These are phyloP conservation scores for Cercospora zeae-maydis DNA, from an alignment of 2,329 filamentous ascomycete genomes.

Conservation along the genomic window DNA sequence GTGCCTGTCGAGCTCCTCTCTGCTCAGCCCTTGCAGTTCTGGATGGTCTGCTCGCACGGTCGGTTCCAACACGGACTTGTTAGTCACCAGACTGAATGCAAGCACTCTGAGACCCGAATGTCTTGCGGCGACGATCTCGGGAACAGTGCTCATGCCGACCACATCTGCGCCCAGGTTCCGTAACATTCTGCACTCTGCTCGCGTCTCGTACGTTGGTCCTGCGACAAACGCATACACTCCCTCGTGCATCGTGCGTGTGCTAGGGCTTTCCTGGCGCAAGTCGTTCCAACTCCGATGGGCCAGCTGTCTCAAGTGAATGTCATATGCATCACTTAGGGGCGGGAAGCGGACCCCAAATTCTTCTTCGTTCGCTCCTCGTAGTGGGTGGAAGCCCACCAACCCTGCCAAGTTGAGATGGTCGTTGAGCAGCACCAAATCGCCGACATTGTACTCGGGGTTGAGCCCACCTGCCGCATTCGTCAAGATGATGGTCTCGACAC, in stretches of 20 bases:
- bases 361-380: conserved; percentile 60
- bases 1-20: conserved; percentile 52
- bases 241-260: conserved; percentile 56
- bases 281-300: conserved; percentile 57
- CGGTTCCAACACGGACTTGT: conserved; percentile 58
- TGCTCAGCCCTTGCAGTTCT: conserved; percentile 50
- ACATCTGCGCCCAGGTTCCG: conserved; percentile 60
- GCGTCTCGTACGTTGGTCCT: conserved; percentile 63
- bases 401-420: conserved; percentile 65
- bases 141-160: conserved; percentile 69
- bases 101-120: conserved; percentile 62
- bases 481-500: conserved; percentile 59
- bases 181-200: conserved; percentile 63
- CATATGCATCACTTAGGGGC: conserved; percentile 63
- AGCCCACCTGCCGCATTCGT: conserved; percentile 66
- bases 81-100: conserved; percentile 64
- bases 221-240: conserved; percentile 64
- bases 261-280: conserved; percentile 43
- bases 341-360: conserved; percentile 62
- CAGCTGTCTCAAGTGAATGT: conserved; percentile 56
- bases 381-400: conserved; percentile 57
- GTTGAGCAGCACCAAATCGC: conserved; percentile 63
- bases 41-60: conserved; percentile 57
- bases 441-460: conserved; percentile 61
- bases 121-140: conserved; percentile 63